Conservation (phyloP, 2,329 filamentous ascomycete species). For the Paracamarosporium sp. region DNA sequence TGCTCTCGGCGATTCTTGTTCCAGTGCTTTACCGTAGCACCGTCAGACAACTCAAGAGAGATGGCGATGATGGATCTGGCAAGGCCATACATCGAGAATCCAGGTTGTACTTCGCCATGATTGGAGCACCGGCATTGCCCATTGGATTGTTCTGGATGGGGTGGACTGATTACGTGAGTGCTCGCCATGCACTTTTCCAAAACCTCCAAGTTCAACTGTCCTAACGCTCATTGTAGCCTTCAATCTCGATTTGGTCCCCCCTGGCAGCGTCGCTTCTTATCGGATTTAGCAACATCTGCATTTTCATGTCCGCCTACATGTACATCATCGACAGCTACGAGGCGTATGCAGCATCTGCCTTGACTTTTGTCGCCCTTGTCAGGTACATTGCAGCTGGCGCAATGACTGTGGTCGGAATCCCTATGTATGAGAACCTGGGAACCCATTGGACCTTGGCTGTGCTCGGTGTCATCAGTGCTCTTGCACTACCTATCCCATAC, state of each 20-base stretch:
- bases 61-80: conserved; percentile 47
- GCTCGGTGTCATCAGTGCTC: conserved; percentile 36
- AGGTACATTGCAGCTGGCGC: conserved; percentile 50
- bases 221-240: too few species aligned
- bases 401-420: conserved; percentile 49
- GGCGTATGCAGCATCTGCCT: conserved; percentile 58
- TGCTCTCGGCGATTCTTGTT: conserved; percentile 46
- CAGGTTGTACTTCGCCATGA: conserved; percentile 61
- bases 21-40: conserved; percentile 56
- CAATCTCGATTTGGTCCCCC: conserved; percentile 60
- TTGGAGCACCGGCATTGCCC: conserved; percentile 58
- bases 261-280: conserved; percentile 60
- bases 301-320: conserved; percentile 60
- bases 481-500: conserved; percentile 50
- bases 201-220: conserved; percentile 13
- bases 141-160: conserved; percentile 65
- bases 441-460: conserved; percentile 22
- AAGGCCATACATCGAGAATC: conserved; percentile 58
- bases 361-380: conserved; percentile 51
- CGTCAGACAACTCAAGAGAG: conserved; percentile 51
- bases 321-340: conserved; percentile 67
- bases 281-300: conserved; percentile 57
- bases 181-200: conserved; percentile 9
- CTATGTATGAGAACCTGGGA: conserved; percentile 49
- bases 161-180: conserved; percentile 55